Percentiles rank a stretch among this genome's conserved stretches.
Conservation (phyloP, 148 eudicot species). For the Arbutus unedo region DNA sequence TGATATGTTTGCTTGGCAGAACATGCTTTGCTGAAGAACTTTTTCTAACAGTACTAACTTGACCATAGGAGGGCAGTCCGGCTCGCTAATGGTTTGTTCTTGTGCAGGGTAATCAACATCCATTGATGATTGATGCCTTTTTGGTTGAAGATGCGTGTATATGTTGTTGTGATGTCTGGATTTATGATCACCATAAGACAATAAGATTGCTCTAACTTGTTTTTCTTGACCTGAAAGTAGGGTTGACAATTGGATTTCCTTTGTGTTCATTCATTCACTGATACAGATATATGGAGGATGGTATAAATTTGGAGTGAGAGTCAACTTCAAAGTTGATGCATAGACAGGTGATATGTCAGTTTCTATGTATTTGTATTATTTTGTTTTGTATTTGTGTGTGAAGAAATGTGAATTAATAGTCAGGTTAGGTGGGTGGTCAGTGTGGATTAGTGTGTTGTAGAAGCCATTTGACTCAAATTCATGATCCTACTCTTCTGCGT, state of each 20-base stretch:
- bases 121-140: too few species aligned
- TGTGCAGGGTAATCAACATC: too few species aligned
- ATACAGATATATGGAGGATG: not conserved
- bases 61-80: too few species aligned
- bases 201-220: not conserved
- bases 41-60: too few species aligned
- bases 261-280: not conserved
- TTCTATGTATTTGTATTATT: not conserved
- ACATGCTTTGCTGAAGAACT: too few species aligned
- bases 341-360: not conserved
- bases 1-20: too few species aligned
- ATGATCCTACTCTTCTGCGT: slow-evolving; percentile 2
- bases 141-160: too few species aligned
- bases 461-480: slow-evolving; percentile 7
- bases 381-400: not conserved
- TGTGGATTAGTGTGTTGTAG: not conserved
- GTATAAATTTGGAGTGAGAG: too few species aligned
- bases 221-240: not conserved
- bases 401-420: not conserved
- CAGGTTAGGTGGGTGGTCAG: slow-evolving; percentile 1
- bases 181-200: too few species aligned
- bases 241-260: not conserved
- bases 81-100: too few species aligned
- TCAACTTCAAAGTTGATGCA: too few species aligned
- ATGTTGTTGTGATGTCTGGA: too few species aligned